Evolutionary conservation across 495 filamentous ascomycete genomes (phyloP).

Genomic region (Tuber magnatum): DNA sequence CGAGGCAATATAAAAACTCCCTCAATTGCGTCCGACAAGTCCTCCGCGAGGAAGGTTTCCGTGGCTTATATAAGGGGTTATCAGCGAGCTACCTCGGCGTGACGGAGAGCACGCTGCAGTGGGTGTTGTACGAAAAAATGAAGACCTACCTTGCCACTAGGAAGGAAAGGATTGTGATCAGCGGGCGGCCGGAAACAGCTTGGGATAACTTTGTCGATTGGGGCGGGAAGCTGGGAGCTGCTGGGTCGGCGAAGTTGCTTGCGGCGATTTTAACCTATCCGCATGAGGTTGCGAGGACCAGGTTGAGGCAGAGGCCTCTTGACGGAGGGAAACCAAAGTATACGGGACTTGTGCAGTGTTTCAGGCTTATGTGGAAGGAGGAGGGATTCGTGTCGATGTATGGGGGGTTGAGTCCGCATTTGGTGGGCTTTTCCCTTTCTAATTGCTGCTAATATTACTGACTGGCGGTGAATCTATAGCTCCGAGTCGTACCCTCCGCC

Average conservation of each 20-base stretch:
- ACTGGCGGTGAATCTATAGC: slow-evolving; percentile 26
- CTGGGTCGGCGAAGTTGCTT: slow-evolving; percentile 72
- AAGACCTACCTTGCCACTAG: slow-evolving; percentile 58
- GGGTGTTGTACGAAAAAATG: slow-evolving; percentile 80
- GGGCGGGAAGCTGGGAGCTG: slow-evolving; percentile 66
- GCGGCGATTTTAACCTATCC: slow-evolving; percentile 78
- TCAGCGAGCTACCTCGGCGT: slow-evolving; percentile 82
- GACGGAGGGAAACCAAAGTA: slow-evolving; percentile 69
- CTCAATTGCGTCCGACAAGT: slow-evolving; percentile 73
- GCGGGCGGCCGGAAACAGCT: slow-evolving; percentile 50
- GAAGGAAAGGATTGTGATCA: slow-evolving; percentile 50
- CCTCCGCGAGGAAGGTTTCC: slow-evolving; percentile 64
- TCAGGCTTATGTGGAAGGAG: slow-evolving; percentile 71
- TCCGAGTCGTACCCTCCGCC: slow-evolving; percentile 78
- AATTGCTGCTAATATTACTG: background rate
- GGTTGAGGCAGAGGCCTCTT: slow-evolving; percentile 71
- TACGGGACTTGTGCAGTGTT: slow-evolving; percentile 73
- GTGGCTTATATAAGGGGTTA: slow-evolving; percentile 75
- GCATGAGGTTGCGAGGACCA: slow-evolving; percentile 78
- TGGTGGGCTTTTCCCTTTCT: slow-evolving; percentile 41
- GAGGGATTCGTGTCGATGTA: slow-evolving; percentile 76
- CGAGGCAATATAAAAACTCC: slow-evolving; percentile 70
- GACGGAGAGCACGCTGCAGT: slow-evolving; percentile 76
- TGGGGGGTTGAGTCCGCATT: slow-evolving; percentile 78
- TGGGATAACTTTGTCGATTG: slow-evolving; percentile 62